Evolutionary conservation across 495 filamentous ascomycete species (phyloP).

Genomic region (Xylaria venustula): DNA sequence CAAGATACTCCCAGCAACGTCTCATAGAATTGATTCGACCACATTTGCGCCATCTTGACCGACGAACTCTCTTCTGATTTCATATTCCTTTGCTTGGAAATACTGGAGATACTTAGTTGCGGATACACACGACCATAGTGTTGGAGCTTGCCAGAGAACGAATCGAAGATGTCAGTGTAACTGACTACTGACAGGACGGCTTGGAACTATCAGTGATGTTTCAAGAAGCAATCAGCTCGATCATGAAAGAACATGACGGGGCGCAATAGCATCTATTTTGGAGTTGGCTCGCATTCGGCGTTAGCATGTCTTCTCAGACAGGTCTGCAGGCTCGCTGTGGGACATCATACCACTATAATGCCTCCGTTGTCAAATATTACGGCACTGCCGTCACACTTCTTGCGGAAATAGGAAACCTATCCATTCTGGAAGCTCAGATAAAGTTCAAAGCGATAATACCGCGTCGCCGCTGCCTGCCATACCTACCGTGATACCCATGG

Average conservation of each 20-base stretch:
- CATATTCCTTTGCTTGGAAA: too few relatives aligned
- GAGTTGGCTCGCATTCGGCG: slow-evolving; percentile 58
- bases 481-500: slow-evolving; percentile 41
- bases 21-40: too few relatives aligned
- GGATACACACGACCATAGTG: slow-evolving; percentile 13
- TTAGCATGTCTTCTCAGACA: slow-evolving; percentile 44
- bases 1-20: too few relatives aligned
- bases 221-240: slow-evolving; percentile 23
- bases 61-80: too few relatives aligned
- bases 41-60: too few relatives aligned
- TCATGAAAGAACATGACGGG: background rate
- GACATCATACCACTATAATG: slow-evolving; percentile 17
- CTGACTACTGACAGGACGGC: slow-evolving; percentile 40
- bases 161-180: slow-evolving; percentile 46
- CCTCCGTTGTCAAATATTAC: slow-evolving; percentile 1
- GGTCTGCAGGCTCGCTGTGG: slow-evolving; percentile 24
- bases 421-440: background rate
- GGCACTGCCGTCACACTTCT: background rate
- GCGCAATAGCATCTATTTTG: slow-evolving; percentile 36
- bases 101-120: too few relatives aligned
- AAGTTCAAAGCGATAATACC: slow-evolving; percentile 17
- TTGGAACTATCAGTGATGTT: slow-evolving; percentile 42
- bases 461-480: background rate
- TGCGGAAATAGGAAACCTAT: background rate
- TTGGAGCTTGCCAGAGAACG: slow-evolving; percentile 47